Evolutionary conservation across 2,329 filamentous ascomycete genomes (phyloP).

Genomic region (Penicillium sp.): DNA sequence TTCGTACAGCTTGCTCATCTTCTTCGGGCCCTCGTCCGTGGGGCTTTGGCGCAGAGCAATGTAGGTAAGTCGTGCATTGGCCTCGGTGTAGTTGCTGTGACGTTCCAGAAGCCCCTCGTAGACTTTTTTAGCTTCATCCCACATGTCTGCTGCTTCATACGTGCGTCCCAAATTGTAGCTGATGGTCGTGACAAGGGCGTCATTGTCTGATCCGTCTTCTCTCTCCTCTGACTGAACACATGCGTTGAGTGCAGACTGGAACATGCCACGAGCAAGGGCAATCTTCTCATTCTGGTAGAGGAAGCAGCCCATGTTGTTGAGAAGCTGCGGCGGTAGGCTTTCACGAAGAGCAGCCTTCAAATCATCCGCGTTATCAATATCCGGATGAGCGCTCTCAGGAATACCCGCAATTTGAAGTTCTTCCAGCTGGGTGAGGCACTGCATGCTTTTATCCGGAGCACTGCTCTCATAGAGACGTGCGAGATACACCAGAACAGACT

Average conservation of each 20-base stretch:
- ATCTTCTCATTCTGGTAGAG: slow-evolving; percentile 84
- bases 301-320: slow-evolving; percentile 98
- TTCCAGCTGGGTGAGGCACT: slow-evolving; percentile 89
- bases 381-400: slow-evolving; percentile 64
- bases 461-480: slow-evolving; percentile 86
- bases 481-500: slow-evolving; percentile 85
- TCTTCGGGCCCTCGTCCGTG: slow-evolving; percentile 80
- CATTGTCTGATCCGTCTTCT: slow-evolving; percentile 74
- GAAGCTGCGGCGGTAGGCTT: slow-evolving; percentile 78
- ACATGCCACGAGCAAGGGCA: slow-evolving; percentile 76
- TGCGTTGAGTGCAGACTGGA: slow-evolving; percentile 85
- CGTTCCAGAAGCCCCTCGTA: slow-evolving; percentile 83
- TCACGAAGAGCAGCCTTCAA: slow-evolving; percentile 64
- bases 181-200: slow-evolving; percentile 90
- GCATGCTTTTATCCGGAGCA: slow-evolving; percentile 82
- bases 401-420: slow-evolving; percentile 82
- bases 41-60: slow-evolving; percentile 80
- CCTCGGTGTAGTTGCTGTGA: slow-evolving; percentile 90
- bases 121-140: slow-evolving; percentile 79
- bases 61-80: slow-evolving; percentile 82
- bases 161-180: slow-evolving; percentile 94
- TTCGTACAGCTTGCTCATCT: slow-evolving; percentile 80
- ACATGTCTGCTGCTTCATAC: slow-evolving; percentile 79
- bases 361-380: slow-evolving; percentile 59
- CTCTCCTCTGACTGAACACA: slow-evolving; percentile 78